phyloP scores from a whole-genome alignment of 1,284 basidiomycete genomes.

The Cutaneotrichosporon curvatum region DNA sequence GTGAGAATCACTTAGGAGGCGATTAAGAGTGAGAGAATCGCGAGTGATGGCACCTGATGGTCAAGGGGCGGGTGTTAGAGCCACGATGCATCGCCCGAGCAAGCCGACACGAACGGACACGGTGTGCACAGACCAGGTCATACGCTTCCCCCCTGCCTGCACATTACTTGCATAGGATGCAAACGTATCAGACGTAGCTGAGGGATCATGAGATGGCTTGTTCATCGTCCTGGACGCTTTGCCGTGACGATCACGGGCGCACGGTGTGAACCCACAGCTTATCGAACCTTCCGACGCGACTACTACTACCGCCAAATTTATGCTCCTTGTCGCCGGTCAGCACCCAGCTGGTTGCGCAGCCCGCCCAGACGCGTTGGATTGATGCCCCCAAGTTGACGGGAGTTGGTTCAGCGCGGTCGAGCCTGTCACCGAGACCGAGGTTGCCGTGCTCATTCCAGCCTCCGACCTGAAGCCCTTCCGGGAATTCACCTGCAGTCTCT shows the following conservation, averaged over 20 bases:
- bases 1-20: too few relatives aligned
- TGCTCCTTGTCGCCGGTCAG: neutral
- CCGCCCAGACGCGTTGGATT: conserved; percentile 5
- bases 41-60: too few relatives aligned
- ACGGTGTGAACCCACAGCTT: too few relatives aligned
- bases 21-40: too few relatives aligned
- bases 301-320: too few relatives aligned
- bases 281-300: neutral
- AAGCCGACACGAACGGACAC: neutral
- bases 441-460: conserved; percentile 97
- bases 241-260: too few relatives aligned
- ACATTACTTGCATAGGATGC: too few relatives aligned
- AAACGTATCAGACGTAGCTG: too few relatives aligned
- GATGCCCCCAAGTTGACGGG: neutral
- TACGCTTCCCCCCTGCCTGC: too few relatives aligned
- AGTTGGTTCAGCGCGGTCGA: conserved; percentile 6
- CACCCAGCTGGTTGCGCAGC: conserved; percentile 14
- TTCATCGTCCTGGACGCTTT: neutral
- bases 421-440: conserved; percentile 58
- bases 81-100: too few relatives aligned
- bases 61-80: too few relatives aligned
- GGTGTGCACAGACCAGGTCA: too few relatives aligned
- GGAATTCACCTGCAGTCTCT: conserved; percentile 1
- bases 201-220: neutral
- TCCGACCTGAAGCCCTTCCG: conserved; percentile 58